A percentile compares a stretch with the other conserved stretches of the same genome.
Conservation (phyloP, 495 filamentous ascomycete genomes). For the Aspergillus mulundensis region DNA sequence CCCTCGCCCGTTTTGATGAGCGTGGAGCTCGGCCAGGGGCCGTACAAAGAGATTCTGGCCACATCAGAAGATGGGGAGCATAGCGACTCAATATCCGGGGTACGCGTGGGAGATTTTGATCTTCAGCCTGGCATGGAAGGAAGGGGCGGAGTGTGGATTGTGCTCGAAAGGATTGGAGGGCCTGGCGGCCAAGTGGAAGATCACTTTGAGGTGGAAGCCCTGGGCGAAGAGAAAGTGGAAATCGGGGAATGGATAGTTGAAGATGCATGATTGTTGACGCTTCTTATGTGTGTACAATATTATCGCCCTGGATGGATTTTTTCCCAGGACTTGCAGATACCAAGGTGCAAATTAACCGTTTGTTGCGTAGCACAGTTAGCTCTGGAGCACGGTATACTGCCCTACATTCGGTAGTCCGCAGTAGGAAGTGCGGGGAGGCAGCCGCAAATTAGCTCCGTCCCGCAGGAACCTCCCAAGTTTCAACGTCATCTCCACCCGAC, state of each 20-base stretch:
- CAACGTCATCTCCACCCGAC: conserved; percentile 12
- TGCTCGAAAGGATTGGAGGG: conserved; percentile 68
- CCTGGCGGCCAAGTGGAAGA: conserved; percentile 48
- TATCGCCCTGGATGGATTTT: not conserved
- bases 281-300: not conserved
- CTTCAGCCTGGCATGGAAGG: conserved; percentile 52
- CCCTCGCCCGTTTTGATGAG: conserved; percentile 58
- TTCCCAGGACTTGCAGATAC: not conserved
- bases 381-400: no score
- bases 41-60: conserved; percentile 58
- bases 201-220: conserved; percentile 59
- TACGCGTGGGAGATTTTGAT: conserved; percentile 69
- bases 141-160: conserved; percentile 63
- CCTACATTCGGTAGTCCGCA: no score
- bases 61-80: conserved; percentile 61
- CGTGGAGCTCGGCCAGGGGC: conserved; percentile 64
- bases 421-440: not conserved
- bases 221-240: conserved; percentile 62
- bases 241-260: conserved; percentile 54
- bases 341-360: not conserved
- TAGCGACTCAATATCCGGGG: conserved; percentile 60
- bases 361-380: no score
- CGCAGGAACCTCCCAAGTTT: not conserved
- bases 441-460: conserved; percentile 1
- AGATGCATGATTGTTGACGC: conserved; percentile 24